These are phyloP conservation scores for Funneliformis geosporum DNA, from an alignment of 192 early-diverging fungal species.

Conservation along the genomic window DNA sequence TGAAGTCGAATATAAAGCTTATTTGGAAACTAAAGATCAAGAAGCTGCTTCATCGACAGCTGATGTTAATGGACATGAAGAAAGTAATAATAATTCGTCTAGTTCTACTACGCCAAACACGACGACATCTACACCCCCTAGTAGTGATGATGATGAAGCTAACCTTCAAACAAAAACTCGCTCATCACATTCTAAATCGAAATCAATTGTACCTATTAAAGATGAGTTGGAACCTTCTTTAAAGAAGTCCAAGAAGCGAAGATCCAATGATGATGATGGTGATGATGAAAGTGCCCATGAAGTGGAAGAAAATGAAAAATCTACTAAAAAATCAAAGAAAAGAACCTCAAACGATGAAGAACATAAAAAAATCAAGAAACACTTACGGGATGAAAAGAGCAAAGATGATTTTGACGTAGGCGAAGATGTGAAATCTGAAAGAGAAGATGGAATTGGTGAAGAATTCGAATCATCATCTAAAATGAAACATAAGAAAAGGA, in stretches of 20 bases:
- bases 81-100: background rate
- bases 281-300: background rate
- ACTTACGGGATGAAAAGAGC: background rate
- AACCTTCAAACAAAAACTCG: background rate
- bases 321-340: background rate
- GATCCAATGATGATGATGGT: background rate
- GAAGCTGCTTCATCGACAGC: background rate
- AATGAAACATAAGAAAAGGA: no score
- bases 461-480: background rate
- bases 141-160: background rate
- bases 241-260: background rate
- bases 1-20: background rate
- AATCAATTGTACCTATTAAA: background rate
- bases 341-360: background rate
- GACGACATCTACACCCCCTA: background rate
- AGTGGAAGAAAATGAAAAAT: background rate
- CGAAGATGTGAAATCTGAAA: background rate
- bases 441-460: background rate
- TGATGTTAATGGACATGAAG: background rate
- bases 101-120: background rate
- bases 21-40: background rate
- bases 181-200: background rate
- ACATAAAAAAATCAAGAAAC: background rate
- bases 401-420: background rate
- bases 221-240: background rate